Base-by-base conservation (phyloP, 2,329 filamentous ascomycete species). In the Verticillium dahliae region DNA sequence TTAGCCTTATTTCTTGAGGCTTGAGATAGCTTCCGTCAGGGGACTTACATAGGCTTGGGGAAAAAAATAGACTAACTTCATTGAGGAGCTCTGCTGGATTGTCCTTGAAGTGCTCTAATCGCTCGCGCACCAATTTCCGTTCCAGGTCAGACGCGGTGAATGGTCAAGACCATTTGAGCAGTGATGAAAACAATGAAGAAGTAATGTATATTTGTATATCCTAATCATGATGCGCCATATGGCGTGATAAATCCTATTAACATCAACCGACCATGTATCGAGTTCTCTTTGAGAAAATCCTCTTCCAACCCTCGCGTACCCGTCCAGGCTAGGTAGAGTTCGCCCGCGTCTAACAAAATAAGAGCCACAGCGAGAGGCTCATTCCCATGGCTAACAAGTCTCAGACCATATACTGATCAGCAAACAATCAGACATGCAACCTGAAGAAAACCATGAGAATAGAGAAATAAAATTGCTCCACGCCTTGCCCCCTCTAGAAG, bases 401-500 rank as follows among this genome's bases (percentile, higher is more conserved):
- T 11, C 18, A 6, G 45, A 31, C 5, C n/a, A 27, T 18, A 27
- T 22, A 52, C 18, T 9, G n/a, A 18, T 52, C 45, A 5, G 13
- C 13, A 13, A 52, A 52, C 18, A 27, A 52, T 31, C 45, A 52
- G 9, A 18, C 7, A 52, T 52, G 45, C 11, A 27, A 52, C 18
- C 45, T 11, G 45, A 18, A 27, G 7, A 27, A 52, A 52, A 18
- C 22, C 45, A 27, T n/a, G 18, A 59, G 50, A 65, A 64, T 60
- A 62, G 60, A 61, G 38, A 58, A 64, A 63, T 57, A 58, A 52
- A 52, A 10, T 52, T 52, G 72, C 65, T 83, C 67, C 18, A 50
- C 37, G 10, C 15, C 37, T 35, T 11, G 38, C 35, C 45, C n/a
- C 35, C 61, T 69, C 69, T 84, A 87, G 70, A 88, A 89, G 72